Conservation (phyloP, 2,329 filamentous ascomycete species). For the Curvularia hawaiiensis region DNA sequence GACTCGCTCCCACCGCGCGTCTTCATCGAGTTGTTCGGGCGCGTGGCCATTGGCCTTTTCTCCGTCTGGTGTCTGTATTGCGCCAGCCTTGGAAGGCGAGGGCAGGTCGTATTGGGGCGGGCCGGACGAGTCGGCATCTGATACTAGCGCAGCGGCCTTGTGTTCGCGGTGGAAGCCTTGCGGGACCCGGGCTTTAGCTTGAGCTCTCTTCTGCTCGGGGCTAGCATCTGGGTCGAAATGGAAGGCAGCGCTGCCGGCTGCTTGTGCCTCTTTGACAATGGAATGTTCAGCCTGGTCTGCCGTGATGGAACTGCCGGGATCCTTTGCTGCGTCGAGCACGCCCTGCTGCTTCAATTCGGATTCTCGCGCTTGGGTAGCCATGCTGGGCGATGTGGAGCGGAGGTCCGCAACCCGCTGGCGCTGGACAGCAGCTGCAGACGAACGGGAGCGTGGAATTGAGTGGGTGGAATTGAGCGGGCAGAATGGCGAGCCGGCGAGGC, state of each 20-base stretch:
- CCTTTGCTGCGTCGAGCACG: conserved; percentile 74
- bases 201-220: conserved; percentile 81
- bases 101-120: conserved; percentile 76
- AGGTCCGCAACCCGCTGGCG: conserved; percentile 10
- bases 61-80: conserved; percentile 59
- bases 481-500: background rate
- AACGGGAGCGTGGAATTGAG: conserved; percentile 12
- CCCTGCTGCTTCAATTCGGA: conserved; percentile 82
- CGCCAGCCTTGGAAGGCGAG: conserved; percentile 71
- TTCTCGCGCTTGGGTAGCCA: conserved; percentile 42
- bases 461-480: background rate
- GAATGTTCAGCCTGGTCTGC: conserved; percentile 74
- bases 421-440: conserved; percentile 5
- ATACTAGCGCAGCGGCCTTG: conserved; percentile 73
- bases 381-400: conserved; percentile 25
- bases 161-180: conserved; percentile 66
- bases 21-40: conserved; percentile 59
- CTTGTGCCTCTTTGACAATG: conserved; percentile 77
- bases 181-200: conserved; percentile 70
- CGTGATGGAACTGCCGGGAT: conserved; percentile 70
- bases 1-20: conserved; percentile 61
- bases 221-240: conserved; percentile 86
- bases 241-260: conserved; percentile 79
- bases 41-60: conserved; percentile 57
- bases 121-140: conserved; percentile 63